phyloP scores from a whole-genome alignment of 306 rosid species.

The Macrotyloma uniflorum region DNA sequence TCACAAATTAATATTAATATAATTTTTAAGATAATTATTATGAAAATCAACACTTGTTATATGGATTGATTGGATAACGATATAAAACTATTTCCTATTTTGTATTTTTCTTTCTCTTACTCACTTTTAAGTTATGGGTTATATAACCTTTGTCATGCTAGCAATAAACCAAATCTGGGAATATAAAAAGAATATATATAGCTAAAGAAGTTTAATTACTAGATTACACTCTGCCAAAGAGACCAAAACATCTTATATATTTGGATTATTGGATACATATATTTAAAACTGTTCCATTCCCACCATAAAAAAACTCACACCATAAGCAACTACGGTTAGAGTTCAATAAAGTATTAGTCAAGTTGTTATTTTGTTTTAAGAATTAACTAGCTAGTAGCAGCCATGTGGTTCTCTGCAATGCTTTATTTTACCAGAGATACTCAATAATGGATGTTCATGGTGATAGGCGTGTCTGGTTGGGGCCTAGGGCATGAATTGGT shows the following conservation, averaged over 20 bases:
- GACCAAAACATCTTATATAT: not conserved
- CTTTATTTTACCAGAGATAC: slow-evolving; percentile 16
- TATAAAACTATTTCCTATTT: too few relatives aligned
- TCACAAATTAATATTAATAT: too few relatives aligned
- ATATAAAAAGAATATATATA: not conserved
- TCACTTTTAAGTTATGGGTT: not conserved
- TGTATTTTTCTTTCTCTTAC: too few relatives aligned
- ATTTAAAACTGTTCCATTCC: not conserved
- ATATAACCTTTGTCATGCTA: not conserved
- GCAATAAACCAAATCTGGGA: slow-evolving; percentile 36
- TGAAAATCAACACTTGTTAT: too few relatives aligned
- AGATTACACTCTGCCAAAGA: slow-evolving; percentile 23
- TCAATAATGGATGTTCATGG: slow-evolving; percentile 38
- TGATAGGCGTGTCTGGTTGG: not conserved
- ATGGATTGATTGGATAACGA: too few relatives aligned
- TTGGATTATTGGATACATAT: not conserved
- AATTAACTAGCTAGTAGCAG: not conserved
- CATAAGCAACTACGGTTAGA: not conserved
- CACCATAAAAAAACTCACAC: not conserved
- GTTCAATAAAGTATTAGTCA: slow-evolving; percentile 17
- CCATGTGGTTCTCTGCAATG: slow-evolving; percentile 27
- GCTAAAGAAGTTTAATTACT: not conserved
- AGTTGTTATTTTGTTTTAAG: slow-evolving; percentile 8
- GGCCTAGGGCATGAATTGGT: slow-evolving; percentile 33
- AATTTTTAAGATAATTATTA: too few relatives aligned